A percentile compares a stretch with the other conserved stretches of the same genome.
phyloP scores from a whole-genome alignment of 495 filamentous ascomycete species.

The Xylaria acuta region DNA sequence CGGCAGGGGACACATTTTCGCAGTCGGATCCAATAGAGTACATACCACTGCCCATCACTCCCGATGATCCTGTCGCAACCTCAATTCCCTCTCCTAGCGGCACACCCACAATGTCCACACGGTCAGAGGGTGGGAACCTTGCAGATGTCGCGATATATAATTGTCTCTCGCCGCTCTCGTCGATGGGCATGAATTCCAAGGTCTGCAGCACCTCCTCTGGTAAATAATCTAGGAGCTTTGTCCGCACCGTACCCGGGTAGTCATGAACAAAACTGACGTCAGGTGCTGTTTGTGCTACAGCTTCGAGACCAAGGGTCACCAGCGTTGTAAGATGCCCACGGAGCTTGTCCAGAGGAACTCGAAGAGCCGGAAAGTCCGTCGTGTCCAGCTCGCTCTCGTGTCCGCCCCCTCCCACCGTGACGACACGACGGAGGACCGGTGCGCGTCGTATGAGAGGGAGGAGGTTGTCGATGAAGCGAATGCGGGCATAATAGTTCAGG shows the following conservation, averaged over 20 bases:
- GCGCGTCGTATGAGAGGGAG: conserved; percentile 63
- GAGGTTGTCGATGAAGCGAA: conserved; percentile 67
- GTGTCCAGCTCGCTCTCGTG: conserved; percentile 59
- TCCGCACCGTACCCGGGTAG: conserved; percentile 62
- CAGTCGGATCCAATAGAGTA: conserved; percentile 55
- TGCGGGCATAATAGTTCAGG: conserved; percentile 66
- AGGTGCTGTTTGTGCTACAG: conserved; percentile 53
- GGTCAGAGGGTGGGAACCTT: conserved; percentile 48
- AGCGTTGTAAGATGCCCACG: conserved; percentile 56
- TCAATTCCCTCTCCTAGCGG: conserved; percentile 37
- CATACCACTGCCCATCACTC: conserved; percentile 55
- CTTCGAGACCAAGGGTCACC: conserved; percentile 59
- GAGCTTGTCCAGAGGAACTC: conserved; percentile 36
- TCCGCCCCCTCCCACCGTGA: conserved; percentile 60
- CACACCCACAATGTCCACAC: conserved; percentile 33
- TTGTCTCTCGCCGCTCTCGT: conserved; percentile 62
- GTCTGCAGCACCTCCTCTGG: conserved; percentile 42
- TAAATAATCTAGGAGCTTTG: conserved; percentile 33
- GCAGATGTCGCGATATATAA: conserved; percentile 60
- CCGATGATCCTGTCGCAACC: conserved; percentile 50
- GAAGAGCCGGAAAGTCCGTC: conserved; percentile 53
- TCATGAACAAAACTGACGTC: conserved; percentile 64
- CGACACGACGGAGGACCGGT: conserved; percentile 59
- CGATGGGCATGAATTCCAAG: conserved; percentile 31
- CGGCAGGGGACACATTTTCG: conserved; percentile 42